Base-by-base conservation (phyloP, 164 flowering plant species). In the Dillenia turbinata region DNA sequence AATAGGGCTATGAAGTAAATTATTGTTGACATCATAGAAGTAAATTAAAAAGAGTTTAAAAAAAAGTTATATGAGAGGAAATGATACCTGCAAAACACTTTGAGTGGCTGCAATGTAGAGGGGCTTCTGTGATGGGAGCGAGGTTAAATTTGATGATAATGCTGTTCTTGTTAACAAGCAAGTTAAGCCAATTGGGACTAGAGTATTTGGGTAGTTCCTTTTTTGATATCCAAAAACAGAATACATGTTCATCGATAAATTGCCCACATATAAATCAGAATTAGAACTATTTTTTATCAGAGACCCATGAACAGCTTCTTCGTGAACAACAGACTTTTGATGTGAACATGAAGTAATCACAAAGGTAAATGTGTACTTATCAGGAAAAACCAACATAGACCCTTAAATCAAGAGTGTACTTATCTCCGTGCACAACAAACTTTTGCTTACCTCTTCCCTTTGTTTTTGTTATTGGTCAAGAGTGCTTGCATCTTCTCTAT, bases 311-410 rank as follows among this genome's bases (percentile, higher is more conserved):
- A 78, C 63, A 22, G 61, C 63, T 57, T 66, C 59, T 0, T 85
- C 86, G 52, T 54, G 52, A 0, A 65, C 9, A 13, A 44, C 46
- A 5, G 63, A 59, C 19, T 14, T 13, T 52, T 69, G 79, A 54
- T 64, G 78, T 11, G 83, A 73, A 54, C 80, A 78, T 1, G 84
- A 72, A 19, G 80, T 72, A 46, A 78, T 57, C 19, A 75, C 75
- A 66, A 76, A 81, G 12, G 83, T 83, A 57, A 75, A 85, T 0
- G 87, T 83, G 57, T 79, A 85, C n/a, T 79, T 62, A 44, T 83
- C 90, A 0, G 87, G 90, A 9, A 54, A 47, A 48, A 68, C 71
- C n/a, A 14, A 9, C 43, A n/a, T 15, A 12, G 62, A 24, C 2
- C 53, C 12, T 9, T 24, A 57, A 10, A 69, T 16, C 81, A 85